phyloP scores from a whole-genome alignment of 768 basidiomycete genomes.

The Lentinula sp. region DNA sequence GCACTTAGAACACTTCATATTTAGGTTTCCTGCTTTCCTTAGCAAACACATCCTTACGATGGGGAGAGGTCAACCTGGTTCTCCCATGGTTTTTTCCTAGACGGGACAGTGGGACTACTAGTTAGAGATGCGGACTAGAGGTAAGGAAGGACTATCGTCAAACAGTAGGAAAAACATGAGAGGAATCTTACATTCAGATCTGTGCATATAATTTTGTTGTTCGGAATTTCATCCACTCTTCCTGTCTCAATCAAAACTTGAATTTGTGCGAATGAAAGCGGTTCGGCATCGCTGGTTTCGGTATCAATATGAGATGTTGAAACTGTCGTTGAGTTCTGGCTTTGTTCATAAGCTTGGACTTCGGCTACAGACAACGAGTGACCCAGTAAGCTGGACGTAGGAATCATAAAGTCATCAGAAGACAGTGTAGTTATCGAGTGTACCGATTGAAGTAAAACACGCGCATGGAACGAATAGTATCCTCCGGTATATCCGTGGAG shows the following conservation, averaged over 20 bases:
- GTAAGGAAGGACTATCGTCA: slow-evolving; percentile 3
- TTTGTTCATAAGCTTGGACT: slow-evolving; percentile 28
- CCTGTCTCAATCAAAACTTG: slow-evolving; percentile 68
- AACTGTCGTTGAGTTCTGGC: slow-evolving; percentile 5
- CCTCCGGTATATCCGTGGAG: slow-evolving; percentile 33
- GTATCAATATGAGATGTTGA: not conserved
- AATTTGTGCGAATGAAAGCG: slow-evolving; percentile 61
- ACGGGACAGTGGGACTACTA: slow-evolving; percentile 36
- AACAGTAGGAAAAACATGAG: not conserved
- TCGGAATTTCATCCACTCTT: slow-evolving; percentile 67
- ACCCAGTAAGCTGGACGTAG: slow-evolving; percentile 30
- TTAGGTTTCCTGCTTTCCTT: no score
- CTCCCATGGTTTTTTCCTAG: slow-evolving; percentile 71
- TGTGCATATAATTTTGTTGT: slow-evolving; percentile 71
- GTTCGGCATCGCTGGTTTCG: slow-evolving; percentile 10
- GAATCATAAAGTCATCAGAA: not conserved
- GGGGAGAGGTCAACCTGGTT: not conserved
- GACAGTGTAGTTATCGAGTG: not conserved
- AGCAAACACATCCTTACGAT: no score
- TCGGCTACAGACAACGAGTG: slow-evolving; percentile 35
- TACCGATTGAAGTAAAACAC: slow-evolving; percentile 74
- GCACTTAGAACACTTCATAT: no score
- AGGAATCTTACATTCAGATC: slow-evolving; percentile 49
- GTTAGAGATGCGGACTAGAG: slow-evolving; percentile 53
- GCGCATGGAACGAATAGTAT: slow-evolving; percentile 45